Evolutionary conservation across 2,329 filamentous ascomycete genomes (phyloP).

Genomic region (Aspergillus sp.): DNA sequence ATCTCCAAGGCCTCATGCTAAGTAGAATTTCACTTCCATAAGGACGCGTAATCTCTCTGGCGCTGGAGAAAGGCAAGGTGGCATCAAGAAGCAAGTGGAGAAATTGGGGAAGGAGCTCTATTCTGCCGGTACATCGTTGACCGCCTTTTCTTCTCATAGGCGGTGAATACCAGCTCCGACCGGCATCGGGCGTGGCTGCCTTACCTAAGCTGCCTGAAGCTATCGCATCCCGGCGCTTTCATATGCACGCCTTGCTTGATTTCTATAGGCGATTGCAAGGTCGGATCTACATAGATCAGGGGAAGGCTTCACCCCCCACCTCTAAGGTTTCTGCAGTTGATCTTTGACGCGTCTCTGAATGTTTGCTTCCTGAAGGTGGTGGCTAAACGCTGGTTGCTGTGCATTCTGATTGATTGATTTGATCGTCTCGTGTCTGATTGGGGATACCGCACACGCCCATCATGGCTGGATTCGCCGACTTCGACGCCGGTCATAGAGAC

Average conservation of each 20-base stretch:
- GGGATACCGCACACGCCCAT: slow-evolving; percentile 1
- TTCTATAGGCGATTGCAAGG: slow-evolving; percentile 12
- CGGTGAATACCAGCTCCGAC: slow-evolving; percentile 17
- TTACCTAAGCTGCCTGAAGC: not conserved
- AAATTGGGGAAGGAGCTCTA: slow-evolving; percentile 21
- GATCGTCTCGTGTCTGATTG: not conserved
- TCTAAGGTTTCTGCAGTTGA: not conserved
- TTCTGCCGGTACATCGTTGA: slow-evolving; percentile 24
- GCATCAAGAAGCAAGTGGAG: slow-evolving; percentile 17
- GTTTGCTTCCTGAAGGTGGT: slow-evolving; percentile 3
- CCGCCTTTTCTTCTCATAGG: slow-evolving; percentile 22
- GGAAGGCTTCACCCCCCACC: not conserved
- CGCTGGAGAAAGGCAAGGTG: slow-evolving; percentile 31
- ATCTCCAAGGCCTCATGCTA: not conserved
- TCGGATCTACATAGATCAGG: not conserved
- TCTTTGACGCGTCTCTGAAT: slow-evolving; percentile 10
- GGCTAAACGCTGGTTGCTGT: slow-evolving; percentile 11
- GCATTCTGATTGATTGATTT: not conserved
- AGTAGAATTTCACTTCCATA: not conserved
- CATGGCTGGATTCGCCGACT: slow-evolving; percentile 41
- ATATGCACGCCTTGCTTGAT: slow-evolving; percentile 14
- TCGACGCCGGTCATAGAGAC: slow-evolving; percentile 55
- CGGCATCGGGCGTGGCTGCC: not conserved
- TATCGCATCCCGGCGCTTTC: slow-evolving; percentile 11
- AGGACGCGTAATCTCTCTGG: not conserved